phyloP scores from a whole-genome alignment of 371 early-diverging fungal species.

The Choanephora cucurbitarum region DNA sequence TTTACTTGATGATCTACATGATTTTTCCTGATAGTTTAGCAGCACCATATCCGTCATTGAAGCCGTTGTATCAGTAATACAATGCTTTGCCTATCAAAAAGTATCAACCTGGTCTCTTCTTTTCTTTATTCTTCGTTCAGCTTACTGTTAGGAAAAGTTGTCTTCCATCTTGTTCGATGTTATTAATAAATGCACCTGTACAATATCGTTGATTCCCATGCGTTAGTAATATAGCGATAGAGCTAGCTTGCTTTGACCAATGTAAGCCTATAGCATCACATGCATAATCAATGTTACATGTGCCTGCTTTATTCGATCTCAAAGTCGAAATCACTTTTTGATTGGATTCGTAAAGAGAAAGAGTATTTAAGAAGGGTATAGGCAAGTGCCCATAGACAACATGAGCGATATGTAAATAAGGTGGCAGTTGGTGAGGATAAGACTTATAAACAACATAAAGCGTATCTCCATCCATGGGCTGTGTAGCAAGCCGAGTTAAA shows the following conservation, averaged over 20 bases:
- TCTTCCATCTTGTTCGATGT: conserved; percentile 47
- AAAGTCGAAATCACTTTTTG: conserved; percentile 3
- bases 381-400: conserved; percentile 49
- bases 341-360: background rate
- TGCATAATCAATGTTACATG: conserved; percentile 51
- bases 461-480: conserved; percentile 41
- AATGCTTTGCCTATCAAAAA: conserved; percentile 44
- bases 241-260: conserved; percentile 40
- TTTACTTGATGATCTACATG: conserved; percentile 25
- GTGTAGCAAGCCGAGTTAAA: conserved; percentile 37
- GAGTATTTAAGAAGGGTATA: conserved; percentile 7
- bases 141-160: conserved; percentile 53
- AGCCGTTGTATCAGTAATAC: conserved; percentile 30
- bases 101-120: no score
- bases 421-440: conserved; percentile 15
- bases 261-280: conserved; percentile 31
- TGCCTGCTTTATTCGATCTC: conserved; percentile 31
- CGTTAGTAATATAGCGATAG: conserved; percentile 53
- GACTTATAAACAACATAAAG: conserved; percentile 34
- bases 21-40: conserved; percentile 49
- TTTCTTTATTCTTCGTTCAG: background rate
- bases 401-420: conserved; percentile 32
- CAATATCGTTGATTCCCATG: conserved; percentile 53
- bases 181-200: conserved; percentile 53
- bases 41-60: conserved; percentile 44